These are phyloP conservation scores for Calonectria pseudoturangicola DNA, from an alignment of 2,329 filamentous ascomycete species.

Conservation along the genomic window DNA sequence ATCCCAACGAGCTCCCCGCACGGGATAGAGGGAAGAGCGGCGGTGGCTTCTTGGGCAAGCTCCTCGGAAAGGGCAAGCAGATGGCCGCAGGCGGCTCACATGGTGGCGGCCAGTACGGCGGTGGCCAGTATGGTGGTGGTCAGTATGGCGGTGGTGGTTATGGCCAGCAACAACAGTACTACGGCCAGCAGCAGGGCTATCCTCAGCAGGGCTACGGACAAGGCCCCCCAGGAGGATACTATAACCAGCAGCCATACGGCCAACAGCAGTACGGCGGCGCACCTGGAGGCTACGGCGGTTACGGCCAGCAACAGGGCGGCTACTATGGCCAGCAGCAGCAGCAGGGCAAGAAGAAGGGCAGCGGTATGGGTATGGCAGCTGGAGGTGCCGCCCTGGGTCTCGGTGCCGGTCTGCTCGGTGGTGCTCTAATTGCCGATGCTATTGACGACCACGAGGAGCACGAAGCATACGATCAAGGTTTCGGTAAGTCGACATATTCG, in stretches of 20 bases:
- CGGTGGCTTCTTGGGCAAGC: slow-evolving; percentile 71
- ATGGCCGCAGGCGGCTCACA: slow-evolving; percentile 53
- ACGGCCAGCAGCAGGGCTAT: slow-evolving; percentile 20
- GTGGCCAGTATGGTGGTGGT: slow-evolving; percentile 6
- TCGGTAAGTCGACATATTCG: slow-evolving; percentile 55
- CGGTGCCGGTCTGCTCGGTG: slow-evolving; percentile 88
- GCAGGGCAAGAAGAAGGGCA: slow-evolving; percentile 64
- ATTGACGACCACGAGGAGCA: slow-evolving; percentile 76
- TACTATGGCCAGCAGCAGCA: slow-evolving; percentile 61
- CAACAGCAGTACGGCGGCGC: slow-evolving; percentile 54
- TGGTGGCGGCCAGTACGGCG: slow-evolving; percentile 48
- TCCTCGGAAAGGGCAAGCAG: slow-evolving; percentile 68
- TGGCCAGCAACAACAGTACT: slow-evolving; percentile 55
- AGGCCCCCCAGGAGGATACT: slow-evolving; percentile 54
- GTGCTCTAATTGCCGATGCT: slow-evolving; percentile 81
- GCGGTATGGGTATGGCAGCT: slow-evolving; percentile 75
- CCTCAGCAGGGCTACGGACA: slow-evolving; percentile 54
- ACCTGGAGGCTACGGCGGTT: slow-evolving; percentile 49
- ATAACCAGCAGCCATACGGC: slow-evolving; percentile 52
- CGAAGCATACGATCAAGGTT: slow-evolving; percentile 71
- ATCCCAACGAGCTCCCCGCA: slow-evolving; percentile 65
- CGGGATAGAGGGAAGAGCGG: slow-evolving; percentile 61
- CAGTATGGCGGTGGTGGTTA: background rate
- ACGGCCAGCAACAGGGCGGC: slow-evolving; percentile 52
- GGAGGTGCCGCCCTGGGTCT: slow-evolving; percentile 86